Percentiles rank a stretch among this genome's conserved stretches.
These are phyloP conservation scores for Pythium apleroticum DNA, from an alignment of 352 stramenopile genomes.

Conservation along the genomic window DNA sequence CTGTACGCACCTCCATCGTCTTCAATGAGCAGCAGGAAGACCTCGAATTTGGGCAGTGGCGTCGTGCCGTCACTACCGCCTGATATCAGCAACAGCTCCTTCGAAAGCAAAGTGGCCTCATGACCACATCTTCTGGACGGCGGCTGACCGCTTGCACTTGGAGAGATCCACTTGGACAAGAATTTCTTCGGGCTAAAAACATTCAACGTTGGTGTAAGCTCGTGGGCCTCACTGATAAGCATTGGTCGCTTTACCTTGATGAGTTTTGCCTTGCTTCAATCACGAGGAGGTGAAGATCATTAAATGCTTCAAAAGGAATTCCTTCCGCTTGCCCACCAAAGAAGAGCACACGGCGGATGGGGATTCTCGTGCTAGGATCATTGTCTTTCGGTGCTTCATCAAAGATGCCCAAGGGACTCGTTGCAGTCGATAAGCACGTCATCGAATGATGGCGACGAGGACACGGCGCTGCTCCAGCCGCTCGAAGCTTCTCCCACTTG, in stretches of 20 bases:
- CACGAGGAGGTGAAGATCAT: conserved; percentile 54
- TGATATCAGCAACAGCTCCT: conserved; percentile 45
- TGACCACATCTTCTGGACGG: conserved; percentile 55
- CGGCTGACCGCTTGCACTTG: conserved; percentile 30
- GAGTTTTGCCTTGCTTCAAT: conserved; percentile 26
- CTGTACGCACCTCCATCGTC: conserved; percentile 33
- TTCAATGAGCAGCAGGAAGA: conserved; percentile 28
- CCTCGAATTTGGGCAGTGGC: conserved; percentile 35
- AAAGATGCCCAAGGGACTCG: conserved; percentile 29
- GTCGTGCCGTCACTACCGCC: conserved; percentile 65
- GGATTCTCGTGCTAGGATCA: conserved; percentile 14
- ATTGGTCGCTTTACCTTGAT: conserved; percentile 5
- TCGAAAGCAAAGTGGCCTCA: conserved; percentile 40
- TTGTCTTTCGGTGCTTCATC: background rate
- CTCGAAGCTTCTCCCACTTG: conserved; percentile 66
- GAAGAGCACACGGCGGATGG: conserved; percentile 51
- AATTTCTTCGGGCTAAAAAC: conserved; percentile 26
- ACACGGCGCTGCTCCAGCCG: conserved; percentile 38
- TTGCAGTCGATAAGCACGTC: conserved; percentile 46
- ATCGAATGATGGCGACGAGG: conserved; percentile 66
- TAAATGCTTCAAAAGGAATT: conserved; percentile 68
- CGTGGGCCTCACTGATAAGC: background rate
- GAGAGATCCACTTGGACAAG: conserved; percentile 39
- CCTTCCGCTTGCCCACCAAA: conserved; percentile 71
- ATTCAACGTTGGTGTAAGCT: background rate